A percentile compares a stretch with the other conserved stretches of the same genome.
phyloP scores from a whole-genome alignment of 805 yeast species.

The Debaryomyces maramus region DNA sequence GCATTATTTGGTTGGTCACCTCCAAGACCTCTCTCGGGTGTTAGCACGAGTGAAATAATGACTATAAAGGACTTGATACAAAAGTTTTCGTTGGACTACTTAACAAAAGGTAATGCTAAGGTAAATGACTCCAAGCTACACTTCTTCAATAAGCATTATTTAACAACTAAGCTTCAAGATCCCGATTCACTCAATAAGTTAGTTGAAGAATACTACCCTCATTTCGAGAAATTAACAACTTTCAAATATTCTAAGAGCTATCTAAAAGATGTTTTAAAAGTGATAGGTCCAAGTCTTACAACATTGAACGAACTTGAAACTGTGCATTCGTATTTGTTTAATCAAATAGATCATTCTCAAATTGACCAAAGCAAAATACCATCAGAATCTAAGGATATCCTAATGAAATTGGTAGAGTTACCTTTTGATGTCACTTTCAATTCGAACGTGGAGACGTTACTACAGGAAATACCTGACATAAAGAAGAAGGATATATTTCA shows the following conservation, averaged over 20 bases:
- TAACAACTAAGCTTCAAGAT: conserved; percentile 44
- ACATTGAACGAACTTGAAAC: conserved; percentile 52
- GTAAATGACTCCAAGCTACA: conserved; percentile 76
- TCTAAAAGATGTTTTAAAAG: conserved; percentile 39
- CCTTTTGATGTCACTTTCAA: conserved; percentile 11
- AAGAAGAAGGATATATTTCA: conserved; percentile 51
- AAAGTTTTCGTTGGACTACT: conserved; percentile 62
- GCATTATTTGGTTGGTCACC: conserved; percentile 97
- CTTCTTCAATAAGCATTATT: conserved; percentile 74
- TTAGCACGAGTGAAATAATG: conserved; percentile 52
- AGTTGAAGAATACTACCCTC: conserved; percentile 29
- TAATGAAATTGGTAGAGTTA: conserved; percentile 13
- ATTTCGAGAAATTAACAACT: conserved; percentile 13
- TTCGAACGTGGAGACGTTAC: conserved; percentile 10
- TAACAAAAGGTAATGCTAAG: conserved; percentile 93
- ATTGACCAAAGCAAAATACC: conserved; percentile 11
- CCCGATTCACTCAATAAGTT: conserved; percentile 35
- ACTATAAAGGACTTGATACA: conserved; percentile 50
- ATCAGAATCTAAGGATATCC: conserved; percentile 14
- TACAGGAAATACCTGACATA: conserved; percentile 6
- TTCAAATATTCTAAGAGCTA: conserved; percentile 12
- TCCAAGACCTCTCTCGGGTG: conserved; percentile 50
- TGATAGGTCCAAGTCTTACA: conserved; percentile 51
- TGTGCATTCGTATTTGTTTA: conserved; percentile 51
- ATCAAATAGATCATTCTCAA: conserved; percentile 28